Conservation (phyloP, 345 rosid genomes). For the Mallotus nudiflorus region DNA sequence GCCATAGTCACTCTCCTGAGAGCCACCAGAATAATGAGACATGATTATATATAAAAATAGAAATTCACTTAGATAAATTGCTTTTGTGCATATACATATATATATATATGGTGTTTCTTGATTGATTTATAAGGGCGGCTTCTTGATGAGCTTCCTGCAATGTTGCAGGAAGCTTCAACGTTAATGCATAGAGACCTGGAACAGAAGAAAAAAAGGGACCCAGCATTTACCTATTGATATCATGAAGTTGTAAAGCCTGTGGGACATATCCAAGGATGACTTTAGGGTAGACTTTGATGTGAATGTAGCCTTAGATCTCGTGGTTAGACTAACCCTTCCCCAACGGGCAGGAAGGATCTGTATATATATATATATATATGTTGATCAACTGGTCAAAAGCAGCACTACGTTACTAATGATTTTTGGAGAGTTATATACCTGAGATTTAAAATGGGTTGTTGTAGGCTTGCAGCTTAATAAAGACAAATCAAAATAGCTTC, state of each 20-base stretch:
- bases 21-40: not conserved
- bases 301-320: not conserved
- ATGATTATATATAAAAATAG: not conserved
- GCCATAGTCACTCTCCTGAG: constrained; percentile 36
- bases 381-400: no score
- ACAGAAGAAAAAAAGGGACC: not conserved
- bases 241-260: not conserved
- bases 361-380: no score
- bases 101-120: not conserved
- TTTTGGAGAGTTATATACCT: no score
- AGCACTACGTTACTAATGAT: no score
- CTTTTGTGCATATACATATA: not conserved
- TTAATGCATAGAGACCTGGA: constrained; percentile 19
- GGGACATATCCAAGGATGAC: not conserved
- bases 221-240: not conserved
- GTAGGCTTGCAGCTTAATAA: no score
- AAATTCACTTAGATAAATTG: no score
- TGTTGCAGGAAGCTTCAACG: constrained; percentile 42
- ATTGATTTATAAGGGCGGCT: constrained; percentile 19
- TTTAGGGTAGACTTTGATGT: not conserved
- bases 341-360: not conserved
- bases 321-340: constrained; percentile 5
- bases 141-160: constrained; percentile 36
- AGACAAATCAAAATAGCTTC: no score
- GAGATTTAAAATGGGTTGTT: no score